Percentiles rank a stretch among this genome's conserved stretches.
These are phyloP conservation scores for Epithemia pelagica DNA, from an alignment of 108 stramenopile species.

Conservation along the genomic window DNA sequence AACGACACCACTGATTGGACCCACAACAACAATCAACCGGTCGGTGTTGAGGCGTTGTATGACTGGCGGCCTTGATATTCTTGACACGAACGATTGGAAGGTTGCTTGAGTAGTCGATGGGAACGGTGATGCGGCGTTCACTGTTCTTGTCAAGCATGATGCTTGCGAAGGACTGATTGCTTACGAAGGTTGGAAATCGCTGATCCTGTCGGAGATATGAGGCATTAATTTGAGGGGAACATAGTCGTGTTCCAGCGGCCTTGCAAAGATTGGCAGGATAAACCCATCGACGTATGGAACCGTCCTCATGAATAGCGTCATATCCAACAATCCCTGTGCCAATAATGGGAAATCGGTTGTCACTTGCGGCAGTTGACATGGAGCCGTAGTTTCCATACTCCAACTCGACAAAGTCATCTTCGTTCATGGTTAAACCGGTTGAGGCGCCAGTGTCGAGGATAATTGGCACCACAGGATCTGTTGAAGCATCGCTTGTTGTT, in stretches of 20 bases:
- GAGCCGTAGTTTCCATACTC: background rate
- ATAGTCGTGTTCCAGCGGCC: background rate
- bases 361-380: background rate
- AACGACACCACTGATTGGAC: background rate
- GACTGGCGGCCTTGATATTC: background rate
- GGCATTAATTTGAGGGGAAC: background rate
- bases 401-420: background rate
- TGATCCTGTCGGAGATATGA: background rate
- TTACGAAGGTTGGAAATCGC: background rate
- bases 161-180: background rate
- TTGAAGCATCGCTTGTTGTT: too few species aligned
- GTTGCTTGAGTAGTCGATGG: background rate
- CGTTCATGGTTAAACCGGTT: background rate
- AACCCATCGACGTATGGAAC: background rate
- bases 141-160: background rate
- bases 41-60: background rate
- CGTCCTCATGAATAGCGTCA: background rate
- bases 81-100: background rate
- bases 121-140: background rate
- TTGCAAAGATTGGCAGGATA: background rate
- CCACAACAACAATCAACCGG: too few species aligned
- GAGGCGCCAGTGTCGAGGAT: constrained; percentile 10
- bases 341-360: background rate
- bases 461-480: background rate
- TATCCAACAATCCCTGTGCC: background rate